A percentile compares a stretch with the other conserved stretches of the same genome.
Evolutionary conservation across 2,329 filamentous ascomycete genomes (phyloP).

Genomic region (Aspergillus sp.): DNA sequence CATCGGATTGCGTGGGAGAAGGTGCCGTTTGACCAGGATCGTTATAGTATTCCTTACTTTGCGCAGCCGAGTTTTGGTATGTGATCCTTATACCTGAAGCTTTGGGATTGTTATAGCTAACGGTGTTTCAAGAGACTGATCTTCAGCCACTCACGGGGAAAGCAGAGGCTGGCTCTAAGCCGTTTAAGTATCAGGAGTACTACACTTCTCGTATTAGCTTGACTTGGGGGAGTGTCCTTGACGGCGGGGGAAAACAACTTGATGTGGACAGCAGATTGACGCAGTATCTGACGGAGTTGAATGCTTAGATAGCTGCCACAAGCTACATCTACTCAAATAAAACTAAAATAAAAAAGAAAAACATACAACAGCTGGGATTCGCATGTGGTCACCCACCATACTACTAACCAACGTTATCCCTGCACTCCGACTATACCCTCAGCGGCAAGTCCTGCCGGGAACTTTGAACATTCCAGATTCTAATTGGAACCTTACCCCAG

Average conservation of each 20-base stretch:
- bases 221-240: background rate
- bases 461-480: too few species aligned
- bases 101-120: background rate
- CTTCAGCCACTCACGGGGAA: background rate
- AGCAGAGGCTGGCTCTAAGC: background rate
- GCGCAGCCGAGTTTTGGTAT: background rate
- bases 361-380: too few species aligned
- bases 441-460: too few species aligned
- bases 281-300: background rate
- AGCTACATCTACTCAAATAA: too few species aligned
- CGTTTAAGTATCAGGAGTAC: background rate
- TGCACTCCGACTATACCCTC: too few species aligned
- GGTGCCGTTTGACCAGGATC: background rate
- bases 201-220: background rate
- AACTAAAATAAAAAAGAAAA: too few species aligned
- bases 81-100: background rate
- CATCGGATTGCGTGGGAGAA: conserved; percentile 1
- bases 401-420: too few species aligned
- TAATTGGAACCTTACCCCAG: too few species aligned
- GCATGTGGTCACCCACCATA: too few species aligned
- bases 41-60: conserved; percentile 1
- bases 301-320: too few species aligned
- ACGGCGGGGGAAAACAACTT: background rate
- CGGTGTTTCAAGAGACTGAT: background rate
- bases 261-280: background rate